Conservation (phyloP, 129 eudicot species). For the Heracleum sosnowskyi region DNA sequence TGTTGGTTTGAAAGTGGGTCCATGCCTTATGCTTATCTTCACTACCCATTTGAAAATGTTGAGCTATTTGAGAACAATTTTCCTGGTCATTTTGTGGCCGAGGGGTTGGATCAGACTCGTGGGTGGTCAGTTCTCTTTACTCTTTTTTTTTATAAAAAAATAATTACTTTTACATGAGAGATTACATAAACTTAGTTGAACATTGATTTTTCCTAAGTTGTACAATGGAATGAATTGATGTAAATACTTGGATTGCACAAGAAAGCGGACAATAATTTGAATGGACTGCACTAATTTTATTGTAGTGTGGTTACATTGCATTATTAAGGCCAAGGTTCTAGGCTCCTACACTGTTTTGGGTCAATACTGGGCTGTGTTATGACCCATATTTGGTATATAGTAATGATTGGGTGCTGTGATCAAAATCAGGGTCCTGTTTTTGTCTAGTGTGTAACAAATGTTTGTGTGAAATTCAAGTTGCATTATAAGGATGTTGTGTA, state of each 20-base stretch:
- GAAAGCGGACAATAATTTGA: background rate
- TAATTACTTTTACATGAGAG: background rate
- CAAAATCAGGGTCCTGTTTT: background rate
- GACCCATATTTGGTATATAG: background rate
- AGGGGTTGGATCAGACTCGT: slow-evolving; percentile 94
- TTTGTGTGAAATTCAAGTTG: background rate
- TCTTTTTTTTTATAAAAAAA: background rate
- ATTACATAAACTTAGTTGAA: background rate
- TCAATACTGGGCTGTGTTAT: background rate
- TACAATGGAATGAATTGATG: background rate
- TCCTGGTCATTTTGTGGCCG: slow-evolving; percentile 93
- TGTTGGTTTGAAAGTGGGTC: slow-evolving; percentile 99
- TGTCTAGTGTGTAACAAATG: background rate
- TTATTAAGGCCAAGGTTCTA: background rate
- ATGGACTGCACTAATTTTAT: too few relatives aligned
- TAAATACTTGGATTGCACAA: background rate
- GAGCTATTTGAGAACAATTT: slow-evolving; percentile 64
- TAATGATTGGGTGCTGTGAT: background rate
- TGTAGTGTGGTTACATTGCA: background rate
- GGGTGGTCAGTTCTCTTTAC: slow-evolving; percentile 54
- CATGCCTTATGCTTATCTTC: slow-evolving; percentile 92
- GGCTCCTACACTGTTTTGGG: background rate
- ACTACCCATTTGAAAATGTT: slow-evolving; percentile 79
- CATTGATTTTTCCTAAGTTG: background rate
- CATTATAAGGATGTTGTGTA: background rate